Conservation (phyloP, 257 asterid species). For the Solanum lycopersicoides region DNA sequence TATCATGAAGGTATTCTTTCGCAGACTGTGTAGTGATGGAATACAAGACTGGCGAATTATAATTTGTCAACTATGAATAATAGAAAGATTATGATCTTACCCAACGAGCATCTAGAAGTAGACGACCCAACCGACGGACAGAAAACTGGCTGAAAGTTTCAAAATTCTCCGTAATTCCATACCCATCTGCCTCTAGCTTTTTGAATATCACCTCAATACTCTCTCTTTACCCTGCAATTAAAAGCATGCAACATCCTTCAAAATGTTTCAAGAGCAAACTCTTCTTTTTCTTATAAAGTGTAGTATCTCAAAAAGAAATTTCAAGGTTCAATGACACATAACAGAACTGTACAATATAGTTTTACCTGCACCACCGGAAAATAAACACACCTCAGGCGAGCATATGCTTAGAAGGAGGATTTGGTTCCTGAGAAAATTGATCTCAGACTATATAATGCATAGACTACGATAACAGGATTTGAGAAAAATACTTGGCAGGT, state of each 20-base stretch:
- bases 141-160: slow-evolving; percentile 55
- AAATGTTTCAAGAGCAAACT: neutral
- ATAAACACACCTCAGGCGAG: slow-evolving; percentile 63
- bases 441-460: neutral
- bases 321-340: neutral
- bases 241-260: neutral
- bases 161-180: slow-evolving; percentile 37
- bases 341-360: neutral
- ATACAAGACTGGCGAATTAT: neutral
- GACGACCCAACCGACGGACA: slow-evolving; percentile 71
- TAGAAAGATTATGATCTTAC: slow-evolving; percentile 16
- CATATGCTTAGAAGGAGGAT: slow-evolving; percentile 42
- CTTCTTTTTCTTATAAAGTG: neutral
- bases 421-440: slow-evolving; percentile 19
- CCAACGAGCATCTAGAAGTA: slow-evolving; percentile 86
- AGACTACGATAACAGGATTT: neutral
- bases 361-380: slow-evolving; percentile 51
- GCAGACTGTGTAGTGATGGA: neutral
- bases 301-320: neutral
- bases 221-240: slow-evolving; percentile 55
- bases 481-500: neutral
- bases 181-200: slow-evolving; percentile 28
- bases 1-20: neutral
- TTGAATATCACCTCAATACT: slow-evolving; percentile 30
- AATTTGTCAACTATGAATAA: neutral